A percentile compares a stretch with the other conserved stretches of the same genome.
phyloP scores from a whole-genome alignment of 2,329 filamentous ascomycete genomes.

The Pseudogymnoascus sp. region DNA sequence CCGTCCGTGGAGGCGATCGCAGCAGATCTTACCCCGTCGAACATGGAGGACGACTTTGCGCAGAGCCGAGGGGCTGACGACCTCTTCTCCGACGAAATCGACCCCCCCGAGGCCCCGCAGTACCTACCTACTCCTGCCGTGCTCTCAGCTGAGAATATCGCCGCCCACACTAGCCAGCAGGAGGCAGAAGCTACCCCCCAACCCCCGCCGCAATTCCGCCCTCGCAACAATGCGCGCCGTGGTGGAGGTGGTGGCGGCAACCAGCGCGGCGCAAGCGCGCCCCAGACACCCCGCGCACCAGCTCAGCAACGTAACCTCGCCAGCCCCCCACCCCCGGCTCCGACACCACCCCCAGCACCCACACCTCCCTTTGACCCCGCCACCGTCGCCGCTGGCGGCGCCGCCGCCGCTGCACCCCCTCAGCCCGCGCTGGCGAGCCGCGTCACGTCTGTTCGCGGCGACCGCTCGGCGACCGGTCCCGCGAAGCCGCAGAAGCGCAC shows the following conservation, averaged over 20 bases:
- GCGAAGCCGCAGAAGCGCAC: constrained; percentile 51
- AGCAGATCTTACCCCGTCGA: background rate
- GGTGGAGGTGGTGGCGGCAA: background rate
- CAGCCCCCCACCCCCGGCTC: background rate
- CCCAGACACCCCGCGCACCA: constrained; percentile 10
- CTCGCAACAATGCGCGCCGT: background rate
- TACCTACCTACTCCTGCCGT: constrained; percentile 6
- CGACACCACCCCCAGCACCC: constrained; percentile 9
- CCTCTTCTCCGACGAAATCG: constrained; percentile 29
- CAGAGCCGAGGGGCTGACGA: constrained; percentile 28
- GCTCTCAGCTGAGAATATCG: background rate
- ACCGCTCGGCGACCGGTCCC: constrained; percentile 46
- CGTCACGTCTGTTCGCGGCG: constrained; percentile 42
- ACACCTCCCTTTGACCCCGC: constrained; percentile 11
- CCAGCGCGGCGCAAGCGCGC: background rate
- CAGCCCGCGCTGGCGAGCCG: constrained; percentile 14
- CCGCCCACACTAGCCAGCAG: background rate
- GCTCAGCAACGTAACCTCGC: constrained; percentile 1
- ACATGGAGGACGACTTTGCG: constrained; percentile 23
- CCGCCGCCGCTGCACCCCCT: constrained; percentile 18
- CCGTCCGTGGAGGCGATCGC: background rate
- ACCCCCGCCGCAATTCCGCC: background rate
- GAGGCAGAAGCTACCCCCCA: background rate
- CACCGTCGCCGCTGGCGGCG: background rate
- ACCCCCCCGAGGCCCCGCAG: constrained; percentile 20